phyloP scores from a whole-genome alignment of 2,329 filamentous ascomycete genomes.

The Penicillium sp. region DNA sequence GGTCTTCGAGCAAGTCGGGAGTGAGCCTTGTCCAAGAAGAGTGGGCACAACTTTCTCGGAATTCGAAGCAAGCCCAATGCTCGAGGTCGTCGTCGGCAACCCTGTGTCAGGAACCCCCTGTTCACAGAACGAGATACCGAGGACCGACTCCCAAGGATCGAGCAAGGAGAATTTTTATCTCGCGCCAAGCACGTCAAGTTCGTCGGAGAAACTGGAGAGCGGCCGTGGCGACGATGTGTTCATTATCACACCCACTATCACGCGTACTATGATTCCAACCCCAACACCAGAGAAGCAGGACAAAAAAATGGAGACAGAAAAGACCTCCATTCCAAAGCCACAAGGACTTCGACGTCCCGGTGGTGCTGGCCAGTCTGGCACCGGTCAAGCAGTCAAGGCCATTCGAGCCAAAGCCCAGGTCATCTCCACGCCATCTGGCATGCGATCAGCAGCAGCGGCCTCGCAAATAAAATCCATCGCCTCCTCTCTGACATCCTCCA shows the following conservation, averaged over 20 bases:
- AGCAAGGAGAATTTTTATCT: constrained; percentile 24
- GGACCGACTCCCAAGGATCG: constrained; percentile 16
- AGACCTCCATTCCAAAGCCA: constrained; percentile 12
- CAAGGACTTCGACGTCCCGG: constrained; percentile 19
- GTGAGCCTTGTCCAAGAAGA: constrained; percentile 25
- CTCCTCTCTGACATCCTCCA: constrained; percentile 21
- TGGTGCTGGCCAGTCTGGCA: constrained; percentile 18
- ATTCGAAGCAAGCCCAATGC: constrained; percentile 34
- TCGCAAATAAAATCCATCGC: constrained; percentile 23
- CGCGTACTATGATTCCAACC: constrained; percentile 36
- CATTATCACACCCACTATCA: constrained; percentile 42
- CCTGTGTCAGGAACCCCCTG: constrained; percentile 22
- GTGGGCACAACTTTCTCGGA: constrained; percentile 29
- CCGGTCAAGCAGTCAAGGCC: constrained; percentile 27
- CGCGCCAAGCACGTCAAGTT: constrained; percentile 9
- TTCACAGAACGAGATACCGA: constrained; percentile 13
- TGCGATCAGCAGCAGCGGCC: constrained; percentile 24
- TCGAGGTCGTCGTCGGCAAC: constrained; percentile 28
- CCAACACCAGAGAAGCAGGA: constrained; percentile 5
- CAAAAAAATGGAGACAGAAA: constrained; percentile 19
- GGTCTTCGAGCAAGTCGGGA: constrained; percentile 10
- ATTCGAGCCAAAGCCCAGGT: constrained; percentile 25
- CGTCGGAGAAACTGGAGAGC: constrained; percentile 13
- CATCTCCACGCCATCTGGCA: constrained; percentile 24
- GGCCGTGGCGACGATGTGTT: constrained; percentile 28